Conservation (phyloP, 805 yeast species). For the Candida pseudoglaebosa region DNA sequence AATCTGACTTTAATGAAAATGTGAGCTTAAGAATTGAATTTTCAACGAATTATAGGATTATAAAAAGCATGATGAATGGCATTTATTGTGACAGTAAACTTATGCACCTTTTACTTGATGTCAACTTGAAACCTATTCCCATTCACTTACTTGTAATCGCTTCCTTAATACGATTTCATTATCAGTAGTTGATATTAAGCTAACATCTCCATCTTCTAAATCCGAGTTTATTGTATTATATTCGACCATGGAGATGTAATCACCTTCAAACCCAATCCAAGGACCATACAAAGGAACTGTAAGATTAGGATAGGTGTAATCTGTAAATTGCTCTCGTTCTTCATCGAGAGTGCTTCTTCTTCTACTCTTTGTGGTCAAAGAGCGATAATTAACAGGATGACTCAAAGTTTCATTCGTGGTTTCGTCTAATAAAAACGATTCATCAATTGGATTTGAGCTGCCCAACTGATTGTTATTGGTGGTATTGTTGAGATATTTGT, state of each 20-base stretch:
- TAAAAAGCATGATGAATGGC: too few species aligned
- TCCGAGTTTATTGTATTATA: conserved; percentile 15
- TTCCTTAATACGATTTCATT: conserved; percentile 22
- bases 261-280: conserved; percentile 55
- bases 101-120: too few species aligned
- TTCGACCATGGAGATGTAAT: conserved; percentile 40
- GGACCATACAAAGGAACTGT: conserved; percentile 50
- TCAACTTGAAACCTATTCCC: conserved; percentile 35
- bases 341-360: conserved; percentile 53
- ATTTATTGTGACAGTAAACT: too few species aligned
- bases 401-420: too few species aligned
- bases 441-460: conserved; percentile 11
- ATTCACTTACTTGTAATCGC: conserved; percentile 29
- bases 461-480: background rate
- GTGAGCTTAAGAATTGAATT: too few species aligned
- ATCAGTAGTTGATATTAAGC: conserved; percentile 15
- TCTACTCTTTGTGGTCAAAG: conserved; percentile 20
- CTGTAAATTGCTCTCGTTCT: conserved; percentile 48
- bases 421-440: conserved; percentile 15
- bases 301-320: conserved; percentile 48
- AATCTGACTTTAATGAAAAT: too few species aligned
- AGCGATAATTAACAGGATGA: background rate
- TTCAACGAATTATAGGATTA: too few species aligned
- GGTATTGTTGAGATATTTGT: too few species aligned
- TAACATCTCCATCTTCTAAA: conserved; percentile 20